These are phyloP conservation scores for Laetiporus sulphureus DNA, from an alignment of 1,284 basidiomycete genomes.

Conservation along the genomic window DNA sequence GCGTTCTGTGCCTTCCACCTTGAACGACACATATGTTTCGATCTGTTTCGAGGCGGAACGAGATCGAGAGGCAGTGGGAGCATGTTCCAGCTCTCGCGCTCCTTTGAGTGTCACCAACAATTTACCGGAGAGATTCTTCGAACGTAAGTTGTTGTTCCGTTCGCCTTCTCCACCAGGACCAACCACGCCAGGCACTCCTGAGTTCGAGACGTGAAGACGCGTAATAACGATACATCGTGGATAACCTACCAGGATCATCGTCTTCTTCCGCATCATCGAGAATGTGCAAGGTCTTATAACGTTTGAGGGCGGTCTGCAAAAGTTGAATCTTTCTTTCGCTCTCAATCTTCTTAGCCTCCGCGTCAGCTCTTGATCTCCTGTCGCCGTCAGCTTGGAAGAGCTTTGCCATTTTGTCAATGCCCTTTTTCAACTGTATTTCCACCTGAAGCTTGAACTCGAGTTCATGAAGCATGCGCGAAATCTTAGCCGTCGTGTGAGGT, in stretches of 20 bases:
- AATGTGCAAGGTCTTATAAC: slow-evolving; percentile 95
- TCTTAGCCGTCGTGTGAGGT: slow-evolving; percentile 93
- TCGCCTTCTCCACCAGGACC: slow-evolving; percentile 72
- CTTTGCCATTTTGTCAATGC: slow-evolving; percentile 98
- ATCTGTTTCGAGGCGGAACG: slow-evolving; percentile 76
- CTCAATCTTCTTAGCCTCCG: slow-evolving; percentile 90
- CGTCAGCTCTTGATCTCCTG: slow-evolving; percentile 87
- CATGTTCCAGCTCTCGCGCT: slow-evolving; percentile 93
- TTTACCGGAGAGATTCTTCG: slow-evolving; percentile 92
- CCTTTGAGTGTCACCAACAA: slow-evolving; percentile 85
- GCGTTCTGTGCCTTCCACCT: slow-evolving; percentile 93
- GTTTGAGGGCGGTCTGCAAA: slow-evolving; percentile 85
- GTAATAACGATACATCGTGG: slow-evolving; percentile 1
- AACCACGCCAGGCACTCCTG: slow-evolving; percentile 19
- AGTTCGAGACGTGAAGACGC: background rate
- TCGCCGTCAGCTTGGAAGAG: slow-evolving; percentile 94
- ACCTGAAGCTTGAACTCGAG: slow-evolving; percentile 99
- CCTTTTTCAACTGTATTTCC: slow-evolving; percentile 96
- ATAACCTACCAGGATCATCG: slow-evolving; percentile 35
- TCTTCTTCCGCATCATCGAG: slow-evolving; percentile 86
- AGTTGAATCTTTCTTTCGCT: slow-evolving; percentile 96
- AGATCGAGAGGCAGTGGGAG: slow-evolving; percentile 59
- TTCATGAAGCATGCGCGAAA: slow-evolving; percentile 97
- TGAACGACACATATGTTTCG: slow-evolving; percentile 92
- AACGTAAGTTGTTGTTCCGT: slow-evolving; percentile 83